Percentiles rank a stretch among this genome's conserved stretches.
phyloP scores from a whole-genome alignment of 2,329 filamentous ascomycete genomes.

The Pyricularia grisea region DNA sequence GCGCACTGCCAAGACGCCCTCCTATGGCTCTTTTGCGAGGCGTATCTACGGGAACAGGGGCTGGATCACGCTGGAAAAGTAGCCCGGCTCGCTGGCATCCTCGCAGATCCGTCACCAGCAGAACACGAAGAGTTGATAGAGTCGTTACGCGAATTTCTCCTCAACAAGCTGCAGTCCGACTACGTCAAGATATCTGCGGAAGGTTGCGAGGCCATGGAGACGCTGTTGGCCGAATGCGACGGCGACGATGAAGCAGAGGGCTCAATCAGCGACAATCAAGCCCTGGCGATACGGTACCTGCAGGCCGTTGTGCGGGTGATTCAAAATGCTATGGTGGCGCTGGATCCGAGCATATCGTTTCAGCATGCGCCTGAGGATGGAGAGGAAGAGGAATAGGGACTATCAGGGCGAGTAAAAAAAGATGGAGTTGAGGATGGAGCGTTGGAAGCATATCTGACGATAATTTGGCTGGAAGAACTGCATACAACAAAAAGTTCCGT shows the following conservation, averaged over 20 bases:
- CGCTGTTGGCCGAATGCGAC: conserved; percentile 19
- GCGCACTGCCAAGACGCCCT: conserved; percentile 43
- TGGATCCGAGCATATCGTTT: conserved; percentile 6
- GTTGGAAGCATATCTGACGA: background rate
- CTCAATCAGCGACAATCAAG: conserved; percentile 30
- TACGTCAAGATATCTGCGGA: conserved; percentile 30
- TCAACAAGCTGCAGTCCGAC: conserved; percentile 27
- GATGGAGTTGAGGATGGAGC: background rate
- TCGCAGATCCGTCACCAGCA: conserved; percentile 22
- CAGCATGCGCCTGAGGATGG: background rate
- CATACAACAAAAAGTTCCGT: background rate
- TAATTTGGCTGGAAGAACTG: background rate
- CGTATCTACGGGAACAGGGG: conserved; percentile 17
- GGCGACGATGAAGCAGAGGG: conserved; percentile 20
- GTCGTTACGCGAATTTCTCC: conserved; percentile 23
- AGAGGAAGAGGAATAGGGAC: background rate
- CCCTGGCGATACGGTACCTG: conserved; percentile 38
- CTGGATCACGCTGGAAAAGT: background rate
- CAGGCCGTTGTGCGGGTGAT: conserved; percentile 37
- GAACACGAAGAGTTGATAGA: conserved; percentile 29
- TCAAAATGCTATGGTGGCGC: conserved; percentile 21
- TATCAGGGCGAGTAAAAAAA: background rate
- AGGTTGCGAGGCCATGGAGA: background rate
- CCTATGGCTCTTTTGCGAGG: conserved; percentile 38
- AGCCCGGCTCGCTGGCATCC: conserved; percentile 11